Percentiles rank a stretch among this genome's conserved stretches.
phyloP scores from a whole-genome alignment of 306 rosid species.

The Parietaria judaica region DNA sequence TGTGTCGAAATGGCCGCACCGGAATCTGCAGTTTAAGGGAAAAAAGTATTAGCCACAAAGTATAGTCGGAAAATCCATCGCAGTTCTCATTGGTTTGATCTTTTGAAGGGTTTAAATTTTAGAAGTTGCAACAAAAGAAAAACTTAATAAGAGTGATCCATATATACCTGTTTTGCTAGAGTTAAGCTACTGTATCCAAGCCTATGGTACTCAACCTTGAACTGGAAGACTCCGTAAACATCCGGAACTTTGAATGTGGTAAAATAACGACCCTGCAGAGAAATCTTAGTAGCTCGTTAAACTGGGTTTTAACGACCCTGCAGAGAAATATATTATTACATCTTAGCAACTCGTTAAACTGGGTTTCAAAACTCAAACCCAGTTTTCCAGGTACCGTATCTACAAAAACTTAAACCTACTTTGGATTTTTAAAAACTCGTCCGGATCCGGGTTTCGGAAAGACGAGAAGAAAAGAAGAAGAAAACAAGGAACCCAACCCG shows the following conservation, averaged over 20 bases:
- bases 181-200: conserved; percentile 86
- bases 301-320: conserved; percentile 52
- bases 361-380: neutral
- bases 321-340: too few relatives aligned
- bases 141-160: neutral
- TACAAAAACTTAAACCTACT: too few relatives aligned
- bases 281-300: neutral
- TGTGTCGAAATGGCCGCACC: conserved; percentile 89
- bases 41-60: conserved; percentile 4
- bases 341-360: neutral
- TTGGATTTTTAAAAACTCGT: too few relatives aligned
- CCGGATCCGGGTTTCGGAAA: too few relatives aligned
- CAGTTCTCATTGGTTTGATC: neutral
- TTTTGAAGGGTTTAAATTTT: neutral
- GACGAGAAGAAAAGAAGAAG: too few relatives aligned
- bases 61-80: neutral
- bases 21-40: conserved; percentile 66
- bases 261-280: conserved; percentile 61
- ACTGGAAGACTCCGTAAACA: conserved; percentile 98
- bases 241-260: conserved; percentile 93
- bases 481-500: too few relatives aligned
- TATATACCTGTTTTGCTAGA: conserved; percentile 83
- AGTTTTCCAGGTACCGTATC: too few relatives aligned
- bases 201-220: conserved; percentile 82
- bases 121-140: neutral